Evolutionary conservation across 1,284 basidiomycete species (phyloP).

Genomic region (Limonomyces culmigenus): DNA sequence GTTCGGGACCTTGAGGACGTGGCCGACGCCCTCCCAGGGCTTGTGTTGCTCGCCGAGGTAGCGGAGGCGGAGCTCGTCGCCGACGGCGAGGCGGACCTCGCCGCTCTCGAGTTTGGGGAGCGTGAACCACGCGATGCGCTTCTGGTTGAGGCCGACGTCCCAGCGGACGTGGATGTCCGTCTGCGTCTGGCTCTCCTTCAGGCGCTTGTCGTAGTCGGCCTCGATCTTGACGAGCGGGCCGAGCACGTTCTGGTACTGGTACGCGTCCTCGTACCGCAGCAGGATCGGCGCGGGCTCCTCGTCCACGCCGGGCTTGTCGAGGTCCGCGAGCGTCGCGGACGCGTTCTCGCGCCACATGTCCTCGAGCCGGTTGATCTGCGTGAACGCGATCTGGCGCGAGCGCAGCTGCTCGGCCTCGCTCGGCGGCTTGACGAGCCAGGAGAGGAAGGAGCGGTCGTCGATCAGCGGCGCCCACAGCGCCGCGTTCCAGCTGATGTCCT

Average conservation of each 20-base stretch:
- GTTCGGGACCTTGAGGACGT: slow-evolving; percentile 99
- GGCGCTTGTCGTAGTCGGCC: slow-evolving; percentile 94
- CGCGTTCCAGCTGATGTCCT: slow-evolving; percentile 98
- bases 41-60: slow-evolving; percentile 84
- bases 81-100: slow-evolving; percentile 91
- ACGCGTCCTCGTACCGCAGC: slow-evolving; percentile 91
- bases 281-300: slow-evolving; percentile 91
- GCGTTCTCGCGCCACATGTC: slow-evolving; percentile 98
- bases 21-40: slow-evolving; percentile 92
- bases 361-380: slow-evolving; percentile 94
- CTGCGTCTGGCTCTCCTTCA: slow-evolving; percentile 98
- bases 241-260: slow-evolving; percentile 99
- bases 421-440: slow-evolving; percentile 97
- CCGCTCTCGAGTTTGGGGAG: slow-evolving; percentile 96
- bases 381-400: slow-evolving; percentile 90
- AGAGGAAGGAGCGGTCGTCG: slow-evolving; percentile 93
- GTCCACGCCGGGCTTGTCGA: slow-evolving; percentile 92
- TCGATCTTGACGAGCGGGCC: slow-evolving; percentile 98
- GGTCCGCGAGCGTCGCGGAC: slow-evolving; percentile 85
- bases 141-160: slow-evolving; percentile 97
- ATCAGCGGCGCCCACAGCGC: slow-evolving; percentile 97
- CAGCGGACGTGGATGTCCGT: slow-evolving; percentile 91
- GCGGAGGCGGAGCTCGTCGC: slow-evolving; percentile 85
- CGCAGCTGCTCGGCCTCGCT: slow-evolving; percentile 90
- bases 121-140: slow-evolving; percentile 92